These are phyloP conservation scores for Aquilaria malaccensis DNA, from an alignment of 345 rosid species.

Conservation along the genomic window DNA sequence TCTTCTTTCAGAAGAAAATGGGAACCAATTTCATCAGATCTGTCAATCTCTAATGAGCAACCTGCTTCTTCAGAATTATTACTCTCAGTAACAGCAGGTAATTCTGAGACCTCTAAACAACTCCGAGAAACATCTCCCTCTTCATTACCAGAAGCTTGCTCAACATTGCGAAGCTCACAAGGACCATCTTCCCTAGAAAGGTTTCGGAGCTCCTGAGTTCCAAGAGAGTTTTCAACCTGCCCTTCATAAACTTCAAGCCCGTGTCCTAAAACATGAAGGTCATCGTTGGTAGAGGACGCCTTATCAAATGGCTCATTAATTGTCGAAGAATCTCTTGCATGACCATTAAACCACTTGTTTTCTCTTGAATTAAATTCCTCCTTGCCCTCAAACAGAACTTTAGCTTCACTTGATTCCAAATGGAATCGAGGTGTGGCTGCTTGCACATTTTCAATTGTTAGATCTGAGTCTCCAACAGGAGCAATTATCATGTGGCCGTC, in stretches of 20 bases:
- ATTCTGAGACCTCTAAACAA: slow-evolving; percentile 36
- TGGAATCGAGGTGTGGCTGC: slow-evolving; percentile 59
- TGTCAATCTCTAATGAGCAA: slow-evolving; percentile 20
- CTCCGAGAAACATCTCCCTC: slow-evolving; percentile 35
- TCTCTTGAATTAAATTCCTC: slow-evolving; percentile 50
- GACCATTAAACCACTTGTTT: slow-evolving; percentile 40
- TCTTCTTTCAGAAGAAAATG: slow-evolving; percentile 15
- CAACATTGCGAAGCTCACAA: slow-evolving; percentile 15
- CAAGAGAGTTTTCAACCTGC: slow-evolving; percentile 25
- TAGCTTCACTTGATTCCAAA: slow-evolving; percentile 58
- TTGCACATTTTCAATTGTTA: slow-evolving; percentile 42
- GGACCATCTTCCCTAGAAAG: slow-evolving; percentile 17
- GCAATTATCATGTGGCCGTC: slow-evolving; percentile 78
- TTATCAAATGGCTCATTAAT: slow-evolving; percentile 20
- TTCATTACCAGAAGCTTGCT: slow-evolving; percentile 21
- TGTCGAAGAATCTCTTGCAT: slow-evolving; percentile 30
- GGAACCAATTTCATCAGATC: slow-evolving; percentile 15
- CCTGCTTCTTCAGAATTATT: slow-evolving; percentile 18
- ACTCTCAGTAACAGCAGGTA: slow-evolving; percentile 26
- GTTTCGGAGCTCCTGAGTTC: slow-evolving; percentile 15
- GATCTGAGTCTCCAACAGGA: slow-evolving; percentile 54
- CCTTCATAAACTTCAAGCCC: slow-evolving; percentile 27
- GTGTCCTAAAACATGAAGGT: slow-evolving; percentile 18
- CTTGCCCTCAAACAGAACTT: slow-evolving; percentile 52
- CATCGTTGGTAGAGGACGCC: slow-evolving; percentile 12